Percentiles rank a stretch among this genome's conserved stretches.
phyloP scores from a whole-genome alignment of 495 filamentous ascomycete genomes.

The Penicillium pancosmium region DNA sequence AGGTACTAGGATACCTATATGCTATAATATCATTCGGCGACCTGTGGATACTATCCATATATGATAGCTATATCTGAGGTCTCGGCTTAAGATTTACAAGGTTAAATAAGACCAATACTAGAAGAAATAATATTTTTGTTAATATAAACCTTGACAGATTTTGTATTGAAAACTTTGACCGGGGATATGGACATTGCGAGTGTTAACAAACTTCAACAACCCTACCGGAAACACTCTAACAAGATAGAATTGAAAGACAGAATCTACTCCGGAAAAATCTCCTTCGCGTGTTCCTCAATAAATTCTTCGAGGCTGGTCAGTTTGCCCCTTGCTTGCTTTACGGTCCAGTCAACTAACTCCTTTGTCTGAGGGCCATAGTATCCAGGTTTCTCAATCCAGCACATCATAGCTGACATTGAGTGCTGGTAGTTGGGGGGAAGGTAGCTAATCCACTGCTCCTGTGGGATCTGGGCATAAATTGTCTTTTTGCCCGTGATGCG shows the following conservation, averaged over 20 bases:
- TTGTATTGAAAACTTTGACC: too few relatives aligned
- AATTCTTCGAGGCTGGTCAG: conserved; percentile 51
- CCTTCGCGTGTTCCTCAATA: conserved; percentile 28
- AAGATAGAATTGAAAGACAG: background rate
- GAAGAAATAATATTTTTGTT: background rate
- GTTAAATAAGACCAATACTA: background rate
- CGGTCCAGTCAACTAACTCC: conserved; percentile 44
- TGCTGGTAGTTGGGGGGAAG: conserved; percentile 30
- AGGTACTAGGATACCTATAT: background rate
- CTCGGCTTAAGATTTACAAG: background rate
- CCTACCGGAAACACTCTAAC: too few relatives aligned
- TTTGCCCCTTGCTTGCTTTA: conserved; percentile 38
- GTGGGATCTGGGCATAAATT: conserved; percentile 44
- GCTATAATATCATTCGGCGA: background rate
- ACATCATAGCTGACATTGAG: conserved; percentile 38
- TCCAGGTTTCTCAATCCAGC: conserved; percentile 43
- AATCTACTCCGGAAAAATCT: conserved; percentile 2
- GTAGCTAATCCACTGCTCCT: conserved; percentile 35
- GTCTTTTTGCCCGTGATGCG: conserved; percentile 50
- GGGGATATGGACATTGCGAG: too few relatives aligned
- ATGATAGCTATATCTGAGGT: background rate
- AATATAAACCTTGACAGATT: too few relatives aligned
- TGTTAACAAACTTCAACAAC: too few relatives aligned
- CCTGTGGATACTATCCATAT: too few relatives aligned
- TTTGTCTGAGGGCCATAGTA: conserved; percentile 47